These are phyloP conservation scores for Debaryomyces prosopidis DNA, from an alignment of 805 yeast genomes.

Conservation along the genomic window DNA sequence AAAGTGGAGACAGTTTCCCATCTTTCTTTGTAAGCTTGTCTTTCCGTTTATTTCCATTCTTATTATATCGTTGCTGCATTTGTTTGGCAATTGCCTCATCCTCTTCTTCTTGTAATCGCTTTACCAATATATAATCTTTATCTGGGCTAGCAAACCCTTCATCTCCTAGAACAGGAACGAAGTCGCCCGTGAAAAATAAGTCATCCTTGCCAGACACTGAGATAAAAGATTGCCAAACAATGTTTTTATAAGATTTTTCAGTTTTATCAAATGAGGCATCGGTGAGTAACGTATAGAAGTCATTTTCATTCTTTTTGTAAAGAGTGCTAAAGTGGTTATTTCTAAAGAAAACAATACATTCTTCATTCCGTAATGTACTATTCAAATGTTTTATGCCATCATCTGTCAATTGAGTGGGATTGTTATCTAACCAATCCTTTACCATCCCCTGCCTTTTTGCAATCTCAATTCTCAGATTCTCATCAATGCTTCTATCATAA, in stretches of 20 bases:
- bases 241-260: slow-evolving; percentile 28
- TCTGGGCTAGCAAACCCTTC: slow-evolving; percentile 9
- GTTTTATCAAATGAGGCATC: slow-evolving; percentile 61
- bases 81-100: slow-evolving; percentile 50
- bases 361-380: slow-evolving; percentile 47
- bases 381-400: slow-evolving; percentile 58
- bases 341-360: slow-evolving; percentile 74
- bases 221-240: slow-evolving; percentile 81
- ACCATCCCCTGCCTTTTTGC: slow-evolving; percentile 16
- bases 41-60: slow-evolving; percentile 2
- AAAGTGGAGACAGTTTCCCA: background rate
- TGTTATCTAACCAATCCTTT: slow-evolving; percentile 48
- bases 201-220: slow-evolving; percentile 72
- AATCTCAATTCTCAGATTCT: slow-evolving; percentile 2
- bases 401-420: slow-evolving; percentile 75
- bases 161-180: slow-evolving; percentile 44
- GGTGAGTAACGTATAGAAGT: slow-evolving; percentile 66
- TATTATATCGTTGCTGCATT: slow-evolving; percentile 36
- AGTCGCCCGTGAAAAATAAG: slow-evolving; percentile 65
- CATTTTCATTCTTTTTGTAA: slow-evolving; percentile 46
- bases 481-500: slow-evolving; percentile 9
- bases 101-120: slow-evolving; percentile 57
- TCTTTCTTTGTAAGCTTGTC: background rate
- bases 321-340: slow-evolving; percentile 87
- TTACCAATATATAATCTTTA: slow-evolving; percentile 38